phyloP scores from a whole-genome alignment of 768 basidiomycete species.

The Lentinula boryana region DNA sequence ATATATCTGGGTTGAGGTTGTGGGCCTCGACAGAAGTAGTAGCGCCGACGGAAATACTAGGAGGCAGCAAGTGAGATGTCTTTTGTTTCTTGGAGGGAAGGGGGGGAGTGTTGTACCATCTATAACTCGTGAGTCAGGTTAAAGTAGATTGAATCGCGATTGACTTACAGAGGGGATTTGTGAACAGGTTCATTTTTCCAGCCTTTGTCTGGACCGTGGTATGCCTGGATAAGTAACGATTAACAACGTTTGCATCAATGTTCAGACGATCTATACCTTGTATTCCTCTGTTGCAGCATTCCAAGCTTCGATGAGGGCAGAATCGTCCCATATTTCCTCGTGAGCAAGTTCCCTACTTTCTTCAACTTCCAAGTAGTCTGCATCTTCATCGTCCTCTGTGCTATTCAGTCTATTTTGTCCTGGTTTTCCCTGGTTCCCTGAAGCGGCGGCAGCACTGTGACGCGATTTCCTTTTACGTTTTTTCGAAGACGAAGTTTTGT shows the following conservation, averaged over 20 bases:
- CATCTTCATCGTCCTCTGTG: constrained; percentile 16
- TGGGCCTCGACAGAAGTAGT: background rate
- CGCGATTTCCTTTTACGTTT: constrained; percentile 42
- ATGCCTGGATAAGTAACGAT: constrained; percentile 31
- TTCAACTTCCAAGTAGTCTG: constrained; percentile 23
- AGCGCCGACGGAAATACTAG: background rate
- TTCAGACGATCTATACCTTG: constrained; percentile 33
- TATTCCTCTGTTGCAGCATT: constrained; percentile 81
- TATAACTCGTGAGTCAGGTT: constrained; percentile 19
- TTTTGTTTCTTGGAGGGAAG: constrained; percentile 28
- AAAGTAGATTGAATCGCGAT: too few relatives aligned
- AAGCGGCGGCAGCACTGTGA: constrained; percentile 30
- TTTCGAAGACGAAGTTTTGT: constrained; percentile 29
- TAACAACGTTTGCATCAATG: background rate
- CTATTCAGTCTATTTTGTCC: constrained; percentile 14
- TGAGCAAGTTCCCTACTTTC: constrained; percentile 63
- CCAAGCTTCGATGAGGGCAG: constrained; percentile 79
- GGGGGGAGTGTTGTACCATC: constrained; percentile 76
- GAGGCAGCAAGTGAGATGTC: background rate
- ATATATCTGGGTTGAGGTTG: background rate
- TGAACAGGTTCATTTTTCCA: constrained; percentile 72
- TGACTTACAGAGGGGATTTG: constrained; percentile 66
- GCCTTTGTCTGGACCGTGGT: constrained; percentile 60
- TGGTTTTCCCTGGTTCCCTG: constrained; percentile 25
- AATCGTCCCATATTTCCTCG: constrained; percentile 84